Percentiles rank a stretch among this genome's conserved stretches.
Evolutionary conservation across 352 stramenopile genomes (phyloP).

Genomic region (Phytopythium aichiense): DNA sequence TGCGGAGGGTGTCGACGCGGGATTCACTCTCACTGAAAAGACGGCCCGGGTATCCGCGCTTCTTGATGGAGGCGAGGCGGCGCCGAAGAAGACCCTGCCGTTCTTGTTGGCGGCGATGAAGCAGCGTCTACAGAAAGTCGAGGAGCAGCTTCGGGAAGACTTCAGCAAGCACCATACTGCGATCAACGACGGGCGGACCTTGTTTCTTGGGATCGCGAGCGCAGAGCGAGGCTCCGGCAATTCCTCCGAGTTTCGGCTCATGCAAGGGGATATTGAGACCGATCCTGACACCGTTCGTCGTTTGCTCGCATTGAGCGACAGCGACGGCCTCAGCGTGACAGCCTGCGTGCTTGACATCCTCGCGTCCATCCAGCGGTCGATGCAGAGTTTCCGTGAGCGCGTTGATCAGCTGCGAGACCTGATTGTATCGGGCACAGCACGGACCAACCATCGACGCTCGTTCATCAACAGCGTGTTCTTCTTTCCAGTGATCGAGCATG

Average conservation of each 20-base stretch:
- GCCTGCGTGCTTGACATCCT: conserved; percentile 62
- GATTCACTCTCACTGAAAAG: conserved; percentile 25
- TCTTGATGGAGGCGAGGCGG: neutral
- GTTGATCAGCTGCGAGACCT: conserved; percentile 27
- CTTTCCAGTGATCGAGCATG: conserved; percentile 36
- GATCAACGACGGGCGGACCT: neutral
- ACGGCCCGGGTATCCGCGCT: conserved; percentile 21
- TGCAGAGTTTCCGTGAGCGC: conserved; percentile 27
- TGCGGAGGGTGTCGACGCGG: neutral
- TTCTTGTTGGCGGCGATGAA: conserved; percentile 16
- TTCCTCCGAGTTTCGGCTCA: neutral
- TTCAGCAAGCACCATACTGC: conserved; percentile 18
- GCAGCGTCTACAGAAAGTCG: conserved; percentile 6
- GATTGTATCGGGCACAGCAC: conserved; percentile 33
- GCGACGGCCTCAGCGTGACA: conserved; percentile 53
- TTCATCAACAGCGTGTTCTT: conserved; percentile 50
- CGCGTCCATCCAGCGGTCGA: conserved; percentile 32
- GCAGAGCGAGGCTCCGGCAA: neutral
- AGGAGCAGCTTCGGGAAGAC: conserved; percentile 13
- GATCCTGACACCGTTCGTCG: conserved; percentile 10
- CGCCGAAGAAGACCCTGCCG: conserved; percentile 18
- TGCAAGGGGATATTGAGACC: conserved; percentile 7
- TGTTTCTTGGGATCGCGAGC: neutral
- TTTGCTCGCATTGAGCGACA: conserved; percentile 42
- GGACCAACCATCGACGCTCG: conserved; percentile 58